phyloP scores from a whole-genome alignment of 495 filamentous ascomycete species.

The Penicilliopsis zonata region DNA sequence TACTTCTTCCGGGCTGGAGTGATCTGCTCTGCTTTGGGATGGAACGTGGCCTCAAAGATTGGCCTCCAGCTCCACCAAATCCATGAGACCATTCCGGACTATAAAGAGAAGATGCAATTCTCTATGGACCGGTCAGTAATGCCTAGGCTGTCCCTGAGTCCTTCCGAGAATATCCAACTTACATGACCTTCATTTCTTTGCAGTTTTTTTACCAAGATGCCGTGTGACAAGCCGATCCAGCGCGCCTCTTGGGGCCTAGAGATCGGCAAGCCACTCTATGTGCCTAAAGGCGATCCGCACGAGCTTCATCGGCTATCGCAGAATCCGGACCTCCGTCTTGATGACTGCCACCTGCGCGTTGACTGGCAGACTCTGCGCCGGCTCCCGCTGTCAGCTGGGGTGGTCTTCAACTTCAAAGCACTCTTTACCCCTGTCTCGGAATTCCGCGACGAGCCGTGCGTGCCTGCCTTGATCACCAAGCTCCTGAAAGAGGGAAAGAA shows the following conservation, averaged over 20 bases:
- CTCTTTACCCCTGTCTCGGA: constrained; percentile 68
- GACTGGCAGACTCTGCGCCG: constrained; percentile 88
- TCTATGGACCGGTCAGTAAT: constrained; percentile 73
- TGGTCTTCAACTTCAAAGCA: constrained; percentile 89
- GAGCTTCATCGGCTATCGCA: constrained; percentile 44
- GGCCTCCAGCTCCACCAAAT: constrained; percentile 63
- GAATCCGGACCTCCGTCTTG: constrained; percentile 39
- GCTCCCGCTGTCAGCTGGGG: constrained; percentile 59
- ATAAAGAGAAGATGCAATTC: constrained; percentile 82
- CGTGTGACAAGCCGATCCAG: constrained; percentile 66
- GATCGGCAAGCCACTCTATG: constrained; percentile 64
- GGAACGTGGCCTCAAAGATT: constrained; percentile 68
- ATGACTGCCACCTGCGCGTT: constrained; percentile 62
- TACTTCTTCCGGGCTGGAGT: constrained; percentile 72
- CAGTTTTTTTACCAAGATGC: constrained; percentile 73
- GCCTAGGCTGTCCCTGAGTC: too few relatives aligned
- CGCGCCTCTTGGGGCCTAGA: constrained; percentile 84
- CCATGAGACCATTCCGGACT: constrained; percentile 70
- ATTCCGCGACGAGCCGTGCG: constrained; percentile 61
- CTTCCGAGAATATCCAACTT: too few relatives aligned
- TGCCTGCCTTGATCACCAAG: constrained; percentile 58
- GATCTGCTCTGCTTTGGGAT: constrained; percentile 71
- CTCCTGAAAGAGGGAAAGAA: constrained; percentile 62
- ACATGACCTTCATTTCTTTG: too few relatives aligned
- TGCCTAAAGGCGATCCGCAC: constrained; percentile 64